These are phyloP conservation scores for Trametes cubensis DNA, from an alignment of 768 basidiomycete species.

Conservation along the genomic window DNA sequence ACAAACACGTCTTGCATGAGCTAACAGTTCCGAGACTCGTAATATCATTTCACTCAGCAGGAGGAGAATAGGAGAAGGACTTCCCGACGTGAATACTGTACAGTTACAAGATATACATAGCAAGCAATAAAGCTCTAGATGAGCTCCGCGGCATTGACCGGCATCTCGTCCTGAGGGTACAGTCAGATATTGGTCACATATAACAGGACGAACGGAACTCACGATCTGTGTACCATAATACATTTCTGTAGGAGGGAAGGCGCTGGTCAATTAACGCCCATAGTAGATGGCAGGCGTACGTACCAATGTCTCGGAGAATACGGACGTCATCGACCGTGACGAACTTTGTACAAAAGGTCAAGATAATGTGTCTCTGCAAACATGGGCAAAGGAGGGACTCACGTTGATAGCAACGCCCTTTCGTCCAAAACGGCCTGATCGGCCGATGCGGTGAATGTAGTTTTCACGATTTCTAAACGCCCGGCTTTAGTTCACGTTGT, in stretches of 20 bases:
- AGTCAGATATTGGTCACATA: conserved; percentile 13
- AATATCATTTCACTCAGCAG: conserved; percentile 23
- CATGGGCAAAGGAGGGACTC: conserved; percentile 32
- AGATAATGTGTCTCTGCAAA: not conserved
- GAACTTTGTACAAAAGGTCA: conserved; percentile 53
- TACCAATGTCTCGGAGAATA: conserved; percentile 95
- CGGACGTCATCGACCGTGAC: conserved; percentile 95
- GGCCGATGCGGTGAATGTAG: conserved; percentile 99
- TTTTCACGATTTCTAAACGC: conserved; percentile 87
- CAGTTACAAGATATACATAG: conserved; percentile 25
- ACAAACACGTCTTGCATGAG: no score
- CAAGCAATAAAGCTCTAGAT: conserved; percentile 52
- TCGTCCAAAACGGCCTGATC: conserved; percentile 97
- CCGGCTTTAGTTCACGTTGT: not conserved
- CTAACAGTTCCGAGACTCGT: not conserved
- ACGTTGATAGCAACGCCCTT: conserved; percentile 99
- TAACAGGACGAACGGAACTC: conserved; percentile 35
- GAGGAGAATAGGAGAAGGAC: conserved; percentile 15
- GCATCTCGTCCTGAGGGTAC: conserved; percentile 89
- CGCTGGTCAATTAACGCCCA: not conserved
- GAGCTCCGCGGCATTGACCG: conserved; percentile 95
- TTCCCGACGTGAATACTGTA: conserved; percentile 25
- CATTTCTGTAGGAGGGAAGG: conserved; percentile 60
- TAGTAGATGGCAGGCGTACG: conserved; percentile 30
- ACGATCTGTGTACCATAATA: conserved; percentile 96